phyloP scores from a whole-genome alignment of 1,139 yeast genomes.

The Barnettozyma hawaiiensis region DNA sequence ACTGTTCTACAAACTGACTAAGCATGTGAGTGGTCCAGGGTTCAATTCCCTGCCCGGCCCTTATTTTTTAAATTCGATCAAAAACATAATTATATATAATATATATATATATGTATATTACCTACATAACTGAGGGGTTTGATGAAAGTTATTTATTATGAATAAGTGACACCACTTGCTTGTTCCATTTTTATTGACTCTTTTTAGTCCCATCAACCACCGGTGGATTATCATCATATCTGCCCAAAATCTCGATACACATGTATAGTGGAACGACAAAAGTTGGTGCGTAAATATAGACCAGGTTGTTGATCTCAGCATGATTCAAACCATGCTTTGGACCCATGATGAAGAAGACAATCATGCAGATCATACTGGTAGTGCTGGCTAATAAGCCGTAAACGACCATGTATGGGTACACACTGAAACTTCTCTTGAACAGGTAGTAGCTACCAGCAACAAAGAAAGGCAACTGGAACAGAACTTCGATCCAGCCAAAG shows the following conservation, averaged over 20 bases:
- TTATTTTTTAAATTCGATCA: constrained; percentile 13
- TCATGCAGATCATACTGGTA: constrained; percentile 63
- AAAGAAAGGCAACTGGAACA: constrained; percentile 77
- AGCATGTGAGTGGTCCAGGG: constrained; percentile 39
- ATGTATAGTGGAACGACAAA: constrained; percentile 56
- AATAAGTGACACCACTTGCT: too few species aligned
- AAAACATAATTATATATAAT: too few species aligned
- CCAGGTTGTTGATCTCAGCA: constrained; percentile 38
- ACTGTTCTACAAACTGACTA: constrained; percentile 4
- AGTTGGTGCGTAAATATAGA: constrained; percentile 60
- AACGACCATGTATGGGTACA: constrained; percentile 48
- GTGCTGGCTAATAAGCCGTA: constrained; percentile 76
- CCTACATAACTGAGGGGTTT: too few species aligned
- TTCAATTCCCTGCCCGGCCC: constrained; percentile 42
- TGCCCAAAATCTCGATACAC: constrained; percentile 39
- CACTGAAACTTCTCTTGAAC: constrained; percentile 24
- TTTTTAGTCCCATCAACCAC: constrained; percentile 9
- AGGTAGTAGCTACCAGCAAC: constrained; percentile 33
- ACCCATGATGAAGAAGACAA: constrained; percentile 37
- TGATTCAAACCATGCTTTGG: constrained; percentile 29
- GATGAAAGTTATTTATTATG: too few species aligned
- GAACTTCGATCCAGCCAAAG: constrained; percentile 66
- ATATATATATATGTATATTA: too few species aligned
- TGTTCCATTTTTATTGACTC: constrained; percentile 6
- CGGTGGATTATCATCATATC: constrained; percentile 17